Conservation (phyloP, 495 filamentous ascomycete genomes). For the Penicillium flavigenum region DNA sequence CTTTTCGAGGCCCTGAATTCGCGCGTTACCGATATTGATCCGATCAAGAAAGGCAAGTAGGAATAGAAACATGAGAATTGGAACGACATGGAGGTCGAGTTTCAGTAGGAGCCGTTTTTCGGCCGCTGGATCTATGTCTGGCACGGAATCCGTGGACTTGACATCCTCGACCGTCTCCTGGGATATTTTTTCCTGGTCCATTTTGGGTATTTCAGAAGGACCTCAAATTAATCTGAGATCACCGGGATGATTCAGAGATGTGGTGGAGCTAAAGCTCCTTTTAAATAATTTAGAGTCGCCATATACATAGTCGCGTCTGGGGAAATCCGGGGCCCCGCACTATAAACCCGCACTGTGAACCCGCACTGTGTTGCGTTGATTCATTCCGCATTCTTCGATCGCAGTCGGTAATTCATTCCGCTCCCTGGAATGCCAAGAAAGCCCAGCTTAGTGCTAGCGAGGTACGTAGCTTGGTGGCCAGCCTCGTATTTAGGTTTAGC, state of each 20-base stretch:
- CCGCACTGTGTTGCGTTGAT: not conserved
- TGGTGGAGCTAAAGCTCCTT: not conserved
- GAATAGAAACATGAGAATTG: slow-evolving; percentile 39
- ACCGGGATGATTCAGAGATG: not conserved
- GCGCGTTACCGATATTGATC: slow-evolving; percentile 64
- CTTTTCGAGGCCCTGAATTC: slow-evolving; percentile 57
- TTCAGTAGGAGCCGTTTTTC: slow-evolving; percentile 41
- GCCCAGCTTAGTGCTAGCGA: not conserved
- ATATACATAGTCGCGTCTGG: not conserved
- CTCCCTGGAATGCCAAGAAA: not conserved
- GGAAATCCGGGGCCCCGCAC: slow-evolving; percentile 15
- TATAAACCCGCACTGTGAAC: no score
- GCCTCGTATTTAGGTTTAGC: not conserved
- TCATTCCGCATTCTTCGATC: not conserved
- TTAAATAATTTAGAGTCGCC: not conserved
- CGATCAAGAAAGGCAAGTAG: slow-evolving; percentile 46
- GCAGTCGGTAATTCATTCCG: not conserved
- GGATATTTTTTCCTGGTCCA: slow-evolving; percentile 17
- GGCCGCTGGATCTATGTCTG: slow-evolving; percentile 22
- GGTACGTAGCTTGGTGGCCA: not conserved
- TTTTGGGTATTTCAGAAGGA: not conserved
- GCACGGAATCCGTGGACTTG: slow-evolving; percentile 10
- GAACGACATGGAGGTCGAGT: slow-evolving; percentile 43
- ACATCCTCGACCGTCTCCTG: slow-evolving; percentile 19
- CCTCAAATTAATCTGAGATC: not conserved